Evolutionary conservation across 2,329 filamentous ascomycete species (phyloP), one percentile per base, ranked within the genome.

Genomic region (Chrysoporthe cubensis): DNA sequence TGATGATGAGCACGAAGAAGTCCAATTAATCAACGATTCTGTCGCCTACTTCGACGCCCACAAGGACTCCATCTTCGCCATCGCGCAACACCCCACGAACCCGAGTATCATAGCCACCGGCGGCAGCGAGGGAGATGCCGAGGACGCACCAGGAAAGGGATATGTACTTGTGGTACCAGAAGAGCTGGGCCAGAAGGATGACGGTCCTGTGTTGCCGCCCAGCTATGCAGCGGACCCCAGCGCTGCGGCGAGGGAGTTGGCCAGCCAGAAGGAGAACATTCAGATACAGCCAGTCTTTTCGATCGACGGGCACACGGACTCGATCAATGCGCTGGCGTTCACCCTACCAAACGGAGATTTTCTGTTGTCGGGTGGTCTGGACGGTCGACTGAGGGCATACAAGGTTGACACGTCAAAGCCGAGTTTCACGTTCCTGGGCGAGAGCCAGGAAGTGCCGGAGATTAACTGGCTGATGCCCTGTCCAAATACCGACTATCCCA

Each of bases 11-110:
- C 81, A 83, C 40, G 86, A 90, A 73, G 93, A 96, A 78, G 88
- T 97, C 54, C 81, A 88, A 54, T 85, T 98, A 7, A 88, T 96
- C 71, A 99, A 98, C 84, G 95, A 99, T 84, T 96, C 93, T 72
- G 85, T 90, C 72, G 95, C 93, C 69, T 95, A 97, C 83, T 97
- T 98, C 76, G 96, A 98, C 82, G 80, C 82, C 46, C 93, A 97
- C 82, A 91, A 89, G 73, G 94, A 97, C 85, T 94, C 91, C 69
- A 91, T 99, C 75, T 99, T 97, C 83, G 89, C 92, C 80, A 96
- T 99, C 77, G 93, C 95, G 21, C 93, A 97, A 78, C 96, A 99
- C 78, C 96, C 96, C 4, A 83, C 89, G 7, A 85, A 91, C 76
- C 88, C 91, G 6, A 85, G 89, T 26, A 89, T 98, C 69, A 84